phyloP scores from a whole-genome alignment of 176 grass and related monocot genomes.

The Secale cereale region DNA sequence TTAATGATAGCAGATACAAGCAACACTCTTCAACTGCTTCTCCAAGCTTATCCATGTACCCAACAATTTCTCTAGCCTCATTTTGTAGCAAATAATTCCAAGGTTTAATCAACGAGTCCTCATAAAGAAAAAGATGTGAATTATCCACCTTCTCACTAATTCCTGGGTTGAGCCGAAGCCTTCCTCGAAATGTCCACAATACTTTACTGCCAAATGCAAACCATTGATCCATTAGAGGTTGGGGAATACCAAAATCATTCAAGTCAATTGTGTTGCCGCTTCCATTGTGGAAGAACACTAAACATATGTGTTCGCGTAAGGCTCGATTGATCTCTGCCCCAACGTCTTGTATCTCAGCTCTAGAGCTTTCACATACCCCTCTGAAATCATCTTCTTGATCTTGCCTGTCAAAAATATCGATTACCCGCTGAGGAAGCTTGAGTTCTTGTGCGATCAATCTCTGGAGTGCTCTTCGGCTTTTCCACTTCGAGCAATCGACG shows the following conservation, averaged over 20 bases:
- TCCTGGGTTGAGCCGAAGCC: background rate
- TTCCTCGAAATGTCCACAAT: background rate
- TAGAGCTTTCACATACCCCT: background rate
- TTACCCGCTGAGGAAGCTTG: background rate
- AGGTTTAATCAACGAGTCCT: too few relatives aligned
- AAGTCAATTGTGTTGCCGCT: fast-evolving
- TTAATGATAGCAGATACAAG: background rate
- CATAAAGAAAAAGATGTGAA: background rate
- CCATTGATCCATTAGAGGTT: too few relatives aligned
- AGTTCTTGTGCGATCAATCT: background rate
- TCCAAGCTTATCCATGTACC: fast-evolving
- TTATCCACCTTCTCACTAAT: fast-evolving
- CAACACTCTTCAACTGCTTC: fast-evolving
- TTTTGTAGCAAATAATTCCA: fast-evolving
- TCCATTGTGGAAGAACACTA: background rate
- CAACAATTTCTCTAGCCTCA: background rate
- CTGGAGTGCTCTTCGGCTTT: background rate
- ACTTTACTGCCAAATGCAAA: background rate
- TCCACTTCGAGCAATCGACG: background rate
- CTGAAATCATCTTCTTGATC: background rate
- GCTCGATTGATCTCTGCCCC: background rate
- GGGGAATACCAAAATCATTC: background rate
- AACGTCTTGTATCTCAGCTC: background rate
- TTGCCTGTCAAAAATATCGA: too few relatives aligned
- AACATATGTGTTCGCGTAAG: fast-evolving